Percentiles rank a stretch among this genome's conserved stretches.
These are phyloP conservation scores for Apophysomyces elegans DNA, from an alignment of 371 early-diverging fungal species.

Conservation along the genomic window DNA sequence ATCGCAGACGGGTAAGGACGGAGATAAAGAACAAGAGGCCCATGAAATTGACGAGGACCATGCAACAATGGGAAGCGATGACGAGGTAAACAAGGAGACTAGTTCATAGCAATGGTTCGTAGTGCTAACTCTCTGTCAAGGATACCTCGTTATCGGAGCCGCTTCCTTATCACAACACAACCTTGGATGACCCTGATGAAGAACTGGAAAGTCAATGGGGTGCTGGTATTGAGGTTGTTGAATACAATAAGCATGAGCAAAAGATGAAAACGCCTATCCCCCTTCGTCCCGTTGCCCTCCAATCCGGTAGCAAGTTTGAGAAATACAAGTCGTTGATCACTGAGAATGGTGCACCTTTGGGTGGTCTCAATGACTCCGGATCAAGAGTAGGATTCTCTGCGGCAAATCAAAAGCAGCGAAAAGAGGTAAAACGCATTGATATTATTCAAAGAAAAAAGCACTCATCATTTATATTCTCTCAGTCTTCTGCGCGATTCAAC, in stretches of 20 bases:
- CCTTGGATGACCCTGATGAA: background rate
- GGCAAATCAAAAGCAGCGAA: background rate
- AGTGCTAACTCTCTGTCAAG: too few relatives aligned
- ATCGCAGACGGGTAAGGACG: background rate
- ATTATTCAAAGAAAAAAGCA: background rate
- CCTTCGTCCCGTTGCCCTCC: background rate
- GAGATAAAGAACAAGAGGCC: background rate
- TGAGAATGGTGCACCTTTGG: conserved; percentile 12
- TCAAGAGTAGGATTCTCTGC: conserved; percentile 15
- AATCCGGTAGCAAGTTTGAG: conserved; percentile 5
- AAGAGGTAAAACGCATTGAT: background rate
- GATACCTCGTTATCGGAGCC: background rate
- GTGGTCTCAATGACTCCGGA: conserved; percentile 16
- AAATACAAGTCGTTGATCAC: conserved; percentile 14
- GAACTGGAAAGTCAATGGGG: background rate
- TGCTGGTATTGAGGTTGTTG: background rate
- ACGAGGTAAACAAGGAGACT: background rate
- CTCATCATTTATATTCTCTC: background rate
- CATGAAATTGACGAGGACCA: background rate
- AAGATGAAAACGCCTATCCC: background rate
- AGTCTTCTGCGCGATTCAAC: background rate
- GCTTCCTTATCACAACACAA: background rate
- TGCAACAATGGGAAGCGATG: background rate
- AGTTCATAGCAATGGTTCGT: too few relatives aligned
- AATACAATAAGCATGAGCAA: background rate